phyloP scores from a whole-genome alignment of 306 rosid species.

The Medicago arabica region DNA sequence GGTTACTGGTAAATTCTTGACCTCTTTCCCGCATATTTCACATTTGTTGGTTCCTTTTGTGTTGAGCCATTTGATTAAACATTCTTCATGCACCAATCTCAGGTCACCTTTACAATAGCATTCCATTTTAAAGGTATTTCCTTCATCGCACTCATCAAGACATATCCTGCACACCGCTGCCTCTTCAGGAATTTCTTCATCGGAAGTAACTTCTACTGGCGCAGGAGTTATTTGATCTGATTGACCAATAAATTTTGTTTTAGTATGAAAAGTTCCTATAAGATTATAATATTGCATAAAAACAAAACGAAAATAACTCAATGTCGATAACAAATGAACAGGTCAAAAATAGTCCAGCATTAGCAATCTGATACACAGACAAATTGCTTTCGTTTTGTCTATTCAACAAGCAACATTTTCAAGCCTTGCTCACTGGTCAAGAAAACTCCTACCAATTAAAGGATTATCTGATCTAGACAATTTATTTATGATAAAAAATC shows the following conservation, averaged over 20 bases:
- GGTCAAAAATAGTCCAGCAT: neutral
- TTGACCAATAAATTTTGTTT: constrained; percentile 37
- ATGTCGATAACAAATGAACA: constrained; percentile 13
- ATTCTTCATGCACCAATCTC: constrained; percentile 84
- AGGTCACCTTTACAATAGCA: constrained; percentile 97
- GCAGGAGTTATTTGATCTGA: constrained; percentile 80
- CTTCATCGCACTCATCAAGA: constrained; percentile 80
- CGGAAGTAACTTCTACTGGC: constrained; percentile 62
- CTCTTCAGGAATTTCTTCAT: constrained; percentile 99
- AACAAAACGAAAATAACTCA: neutral
- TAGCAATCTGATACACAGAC: too few relatives aligned
- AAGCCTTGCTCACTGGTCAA: too few relatives aligned
- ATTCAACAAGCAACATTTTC: too few relatives aligned
- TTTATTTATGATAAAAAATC: too few relatives aligned
- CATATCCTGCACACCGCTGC: constrained; percentile 98
- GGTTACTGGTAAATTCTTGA: constrained; percentile 91
- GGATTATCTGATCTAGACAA: too few relatives aligned
- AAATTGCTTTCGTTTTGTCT: too few relatives aligned
- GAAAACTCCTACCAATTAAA: too few relatives aligned
- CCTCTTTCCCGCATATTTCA: constrained; percentile 87
- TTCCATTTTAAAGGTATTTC: constrained; percentile 95
- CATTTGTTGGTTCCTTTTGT: constrained; percentile 84
- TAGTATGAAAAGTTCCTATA: constrained; percentile 11
- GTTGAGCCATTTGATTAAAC: constrained; percentile 88
- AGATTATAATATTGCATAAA: constrained; percentile 28